phyloP scores from a whole-genome alignment of 2,329 filamentous ascomycete genomes.

The Claviceps fusiformis region DNA sequence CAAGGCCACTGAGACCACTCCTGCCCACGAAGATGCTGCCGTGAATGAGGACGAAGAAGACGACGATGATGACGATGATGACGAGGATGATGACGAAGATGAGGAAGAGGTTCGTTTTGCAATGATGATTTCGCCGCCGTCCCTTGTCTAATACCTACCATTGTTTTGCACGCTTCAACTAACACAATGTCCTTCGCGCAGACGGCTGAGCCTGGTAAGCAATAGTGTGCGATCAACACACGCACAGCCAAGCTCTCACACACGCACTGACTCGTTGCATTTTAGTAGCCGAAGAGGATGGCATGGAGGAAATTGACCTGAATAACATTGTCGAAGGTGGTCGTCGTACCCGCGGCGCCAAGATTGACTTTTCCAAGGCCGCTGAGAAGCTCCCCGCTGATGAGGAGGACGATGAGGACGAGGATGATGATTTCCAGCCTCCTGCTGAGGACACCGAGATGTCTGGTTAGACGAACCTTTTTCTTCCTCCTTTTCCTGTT shows the following conservation, averaged over 20 bases:
- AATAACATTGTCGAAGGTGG: conserved; percentile 72
- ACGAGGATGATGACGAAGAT: conserved; percentile 32
- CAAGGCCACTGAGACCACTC: conserved; percentile 47
- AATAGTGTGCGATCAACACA: not conserved
- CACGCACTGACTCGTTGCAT: not conserved
- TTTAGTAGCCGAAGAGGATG: conserved; percentile 46
- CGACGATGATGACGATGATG: conserved; percentile 48
- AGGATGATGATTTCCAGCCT: conserved; percentile 58
- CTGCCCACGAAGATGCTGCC: conserved; percentile 37
- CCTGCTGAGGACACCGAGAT: conserved; percentile 56
- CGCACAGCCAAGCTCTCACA: not conserved
- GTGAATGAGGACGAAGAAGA: conserved; percentile 69
- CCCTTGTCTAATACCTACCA: not conserved
- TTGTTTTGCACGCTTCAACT: conserved; percentile 6
- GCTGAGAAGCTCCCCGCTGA: conserved; percentile 59
- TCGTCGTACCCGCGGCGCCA: conserved; percentile 78
- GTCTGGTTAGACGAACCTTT: conserved; percentile 22
- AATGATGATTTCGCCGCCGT: too few relatives aligned
- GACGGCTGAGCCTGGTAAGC: conserved; percentile 18
- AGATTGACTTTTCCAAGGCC: conserved; percentile 88
- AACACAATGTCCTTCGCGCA: conserved; percentile 10
- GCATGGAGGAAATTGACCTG: conserved; percentile 81
- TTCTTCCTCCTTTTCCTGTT: too few relatives aligned
- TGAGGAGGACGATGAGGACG: conserved; percentile 65
- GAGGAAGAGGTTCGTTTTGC: conserved; percentile 16